Base-by-base conservation (phyloP, 768 basidiomycete genomes). In the Auricularia sp. region DNA sequence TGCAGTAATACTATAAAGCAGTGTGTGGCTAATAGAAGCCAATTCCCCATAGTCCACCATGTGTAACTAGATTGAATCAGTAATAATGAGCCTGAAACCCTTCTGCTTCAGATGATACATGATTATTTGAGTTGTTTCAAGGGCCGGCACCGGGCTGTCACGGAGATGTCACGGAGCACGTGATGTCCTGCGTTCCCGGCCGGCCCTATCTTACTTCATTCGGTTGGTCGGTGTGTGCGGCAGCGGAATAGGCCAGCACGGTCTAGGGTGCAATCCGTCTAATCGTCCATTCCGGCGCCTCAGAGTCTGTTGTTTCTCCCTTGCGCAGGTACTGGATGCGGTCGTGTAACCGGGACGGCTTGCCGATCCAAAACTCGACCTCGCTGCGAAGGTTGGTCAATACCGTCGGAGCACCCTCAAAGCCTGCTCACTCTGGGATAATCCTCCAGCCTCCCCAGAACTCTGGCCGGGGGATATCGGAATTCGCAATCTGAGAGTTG, bases 361-460 rank as follows among this genome's bases (percentile, higher is more conserved):
- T 90, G 36, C 96, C 96, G n/a, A 84, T 81, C 96, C 96, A 98
- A 74, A 98, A 98, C 72, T 98, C 96, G 61, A 98, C 81, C 76
- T 98, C 96, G 66, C 94, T 97, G 70, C 44, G 61, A 3, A 42
- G 61, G 66, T 36, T 51, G 8, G 11, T 21, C 56, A 36, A 53
- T 60, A 34, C n/a, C 29, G 10, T 1, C 33, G 51, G 36, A 61
- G 39, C 18, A 66, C 42, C 53, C 53, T 65, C 62, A 54, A 61
- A 35, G 53, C 12, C 11, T 3, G 80, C 87, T 70, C 69, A 96
- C 93, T 81, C 82, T 34, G 96, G 96, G n/a, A 98, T 80, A 39
- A 98, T 81, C 69, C 96, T 81, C 90, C 93, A 97, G 3, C 96
- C 96, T 66, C 96, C 96, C 96, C 96, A 98, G 74, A 91, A 92